A percentile compares a stretch with the other conserved stretches of the same genome.
Evolutionary conservation across 148 eudicot species (phyloP).

Genomic region (Polygonum maritimum): DNA sequence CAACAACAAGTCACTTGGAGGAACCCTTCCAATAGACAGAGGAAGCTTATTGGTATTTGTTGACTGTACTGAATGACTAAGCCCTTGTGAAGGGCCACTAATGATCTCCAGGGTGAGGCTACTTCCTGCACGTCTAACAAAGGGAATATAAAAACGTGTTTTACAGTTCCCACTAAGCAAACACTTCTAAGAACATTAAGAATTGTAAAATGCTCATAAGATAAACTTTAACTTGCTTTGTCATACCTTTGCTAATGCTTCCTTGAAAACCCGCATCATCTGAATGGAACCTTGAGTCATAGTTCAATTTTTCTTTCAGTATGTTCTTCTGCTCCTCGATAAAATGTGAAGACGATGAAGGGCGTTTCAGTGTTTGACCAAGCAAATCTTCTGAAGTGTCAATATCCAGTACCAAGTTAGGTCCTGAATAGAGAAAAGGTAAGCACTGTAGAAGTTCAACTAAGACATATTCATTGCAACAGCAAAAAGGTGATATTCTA

Average conservation of each 20-base stretch:
- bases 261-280: constrained; percentile 24
- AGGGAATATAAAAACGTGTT: constrained; percentile 46
- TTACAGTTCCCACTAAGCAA: constrained; percentile 27
- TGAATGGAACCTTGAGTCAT: constrained; percentile 25
- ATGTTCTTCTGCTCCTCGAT: constrained; percentile 34
- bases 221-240: constrained; percentile 33
- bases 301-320: constrained; percentile 30
- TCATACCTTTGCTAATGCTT: constrained; percentile 23
- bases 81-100: constrained; percentile 73
- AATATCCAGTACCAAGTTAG: constrained; percentile 50
- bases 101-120: constrained; percentile 77
- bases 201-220: not conserved
- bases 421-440: constrained; percentile 32
- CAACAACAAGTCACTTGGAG: constrained; percentile 65
- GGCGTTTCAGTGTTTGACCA: constrained; percentile 74
- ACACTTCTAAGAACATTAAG: not conserved
- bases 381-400: constrained; percentile 48
- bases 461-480: not conserved
- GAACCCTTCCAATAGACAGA: constrained; percentile 82
- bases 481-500: constrained; percentile 6
- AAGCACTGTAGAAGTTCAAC: constrained; percentile 1
- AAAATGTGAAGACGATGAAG: constrained; percentile 20
- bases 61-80: constrained; percentile 45
- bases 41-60: constrained; percentile 71
- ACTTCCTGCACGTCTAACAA: constrained; percentile 91